These are phyloP conservation scores for Angomonas ambiguus DNA, from an alignment of 208 protist genomes.

Conservation along the genomic window DNA sequence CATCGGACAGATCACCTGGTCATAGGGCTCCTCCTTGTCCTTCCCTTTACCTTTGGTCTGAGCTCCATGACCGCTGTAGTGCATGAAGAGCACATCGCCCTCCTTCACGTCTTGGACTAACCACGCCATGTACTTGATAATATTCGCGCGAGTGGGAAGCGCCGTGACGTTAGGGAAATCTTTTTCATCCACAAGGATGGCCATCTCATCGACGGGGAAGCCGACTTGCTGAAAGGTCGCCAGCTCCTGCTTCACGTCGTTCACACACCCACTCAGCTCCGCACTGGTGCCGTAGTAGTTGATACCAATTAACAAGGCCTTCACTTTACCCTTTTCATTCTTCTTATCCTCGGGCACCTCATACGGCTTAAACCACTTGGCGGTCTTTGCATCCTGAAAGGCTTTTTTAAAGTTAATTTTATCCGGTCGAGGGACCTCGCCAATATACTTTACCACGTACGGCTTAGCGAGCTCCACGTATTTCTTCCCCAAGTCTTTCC, in stretches of 20 bases:
- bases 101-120: constrained; percentile 48
- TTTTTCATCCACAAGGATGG: constrained; percentile 67
- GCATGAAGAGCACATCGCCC: constrained; percentile 79
- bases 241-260: constrained; percentile 57
- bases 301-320: constrained; percentile 66
- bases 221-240: constrained; percentile 51
- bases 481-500: constrained; percentile 28
- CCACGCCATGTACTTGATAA: constrained; percentile 75
- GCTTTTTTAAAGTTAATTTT: constrained; percentile 35
- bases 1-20: constrained; percentile 64
- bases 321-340: constrained; percentile 29
- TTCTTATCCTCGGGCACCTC: constrained; percentile 17
- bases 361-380: constrained; percentile 30
- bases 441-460: constrained; percentile 58
- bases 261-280: constrained; percentile 65
- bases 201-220: constrained; percentile 43
- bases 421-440: constrained; percentile 28
- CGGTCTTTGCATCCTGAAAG: constrained; percentile 28
- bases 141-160: constrained; percentile 48
- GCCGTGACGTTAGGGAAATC: constrained; percentile 36
- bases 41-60: constrained; percentile 33
- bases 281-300: constrained; percentile 68
- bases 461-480: constrained; percentile 30
- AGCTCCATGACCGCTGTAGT: constrained; percentile 80
- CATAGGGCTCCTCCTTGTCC: constrained; percentile 62